Evolutionary conservation across 345 rosid genomes (phyloP), one percentile per base, ranked within the genome.

Genomic region (Citrus sinensis): DNA sequence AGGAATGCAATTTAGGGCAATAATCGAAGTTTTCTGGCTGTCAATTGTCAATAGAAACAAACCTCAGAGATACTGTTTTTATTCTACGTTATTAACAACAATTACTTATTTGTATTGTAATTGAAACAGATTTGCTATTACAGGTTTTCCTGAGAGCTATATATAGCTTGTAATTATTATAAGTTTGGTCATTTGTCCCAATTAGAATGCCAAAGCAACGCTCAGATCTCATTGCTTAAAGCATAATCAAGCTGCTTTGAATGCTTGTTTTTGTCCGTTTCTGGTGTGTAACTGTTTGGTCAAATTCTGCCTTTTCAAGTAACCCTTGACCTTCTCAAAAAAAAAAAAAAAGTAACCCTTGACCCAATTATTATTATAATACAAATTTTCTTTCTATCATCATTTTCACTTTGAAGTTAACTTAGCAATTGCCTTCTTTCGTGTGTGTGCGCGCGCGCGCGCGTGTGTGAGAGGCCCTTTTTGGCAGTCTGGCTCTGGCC

Each of bases 271-370:
- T 81, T 58, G 76, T 79, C 81, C 65, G 51, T 25, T 78, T 67
- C 46, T 75, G 30, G 30, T 74, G 22, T 70, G 25, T 59, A 63
- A 77, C 65, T 73, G 70, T 73, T 7, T 64, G 84, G 82, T 82
- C 83, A 76, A 82, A 58, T 8, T 70, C 46, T 42, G 32, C 19
- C 68, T n/a, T 74, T 80, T 70, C 30, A 83, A 74, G 76, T n/a
- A 70, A 65, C 71, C 67, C 55, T 79, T 32, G 24, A 60, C 79
- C 62, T 24, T 24, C 25, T 24, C 25, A 24, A 24, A 24, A 24
- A 24, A 24, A 24, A 24, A 24, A 24, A 24, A 24, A 24, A 83
- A 74, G 76, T n/a, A 70, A 65, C 71, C 67, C 1, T 42, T 27
- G 27, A 27, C 27, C 27, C 27, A 27, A 29, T 29, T 29, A 29